Evolutionary conservation across 805 yeast species (phyloP).

Genomic region (Kodamaea kaohsiungensis): DNA sequence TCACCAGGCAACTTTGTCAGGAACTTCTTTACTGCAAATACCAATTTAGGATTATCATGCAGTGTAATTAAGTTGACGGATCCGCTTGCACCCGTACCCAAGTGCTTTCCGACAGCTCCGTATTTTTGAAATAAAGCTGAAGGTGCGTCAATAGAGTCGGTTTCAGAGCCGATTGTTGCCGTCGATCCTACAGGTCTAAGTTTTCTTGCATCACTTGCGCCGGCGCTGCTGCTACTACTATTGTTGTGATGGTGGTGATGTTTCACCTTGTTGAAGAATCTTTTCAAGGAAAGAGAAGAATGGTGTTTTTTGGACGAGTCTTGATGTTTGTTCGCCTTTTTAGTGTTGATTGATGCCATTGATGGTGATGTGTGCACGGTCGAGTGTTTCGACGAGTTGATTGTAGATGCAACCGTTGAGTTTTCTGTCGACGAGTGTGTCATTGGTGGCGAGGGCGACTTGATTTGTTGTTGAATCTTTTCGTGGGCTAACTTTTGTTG

Average conservation of each 20-base stretch:
- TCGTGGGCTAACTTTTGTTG: background rate
- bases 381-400: background rate
- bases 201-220: conserved; percentile 9
- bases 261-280: conserved; percentile 54
- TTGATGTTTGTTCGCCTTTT: conserved; percentile 6
- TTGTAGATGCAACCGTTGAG: background rate
- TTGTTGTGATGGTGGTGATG: conserved; percentile 18
- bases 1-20: conserved; percentile 65
- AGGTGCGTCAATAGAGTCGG: conserved; percentile 10
- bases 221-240: conserved; percentile 4
- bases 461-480: background rate
- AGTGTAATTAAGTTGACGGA: conserved; percentile 79
- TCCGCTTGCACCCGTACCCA: conserved; percentile 96
- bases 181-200: conserved; percentile 3
- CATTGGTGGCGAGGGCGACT: background rate
- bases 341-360: background rate
- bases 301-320: conserved; percentile 19
- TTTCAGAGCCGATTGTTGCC: conserved; percentile 5
- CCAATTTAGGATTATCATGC: conserved; percentile 48
- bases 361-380: background rate
- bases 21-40: conserved; percentile 88
- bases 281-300: conserved; percentile 34
- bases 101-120: conserved; percentile 64
- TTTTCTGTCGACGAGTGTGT: background rate
- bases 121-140: conserved; percentile 51